Conservation (phyloP, 148 eudicot species). For the Diospyros lotus region DNA sequence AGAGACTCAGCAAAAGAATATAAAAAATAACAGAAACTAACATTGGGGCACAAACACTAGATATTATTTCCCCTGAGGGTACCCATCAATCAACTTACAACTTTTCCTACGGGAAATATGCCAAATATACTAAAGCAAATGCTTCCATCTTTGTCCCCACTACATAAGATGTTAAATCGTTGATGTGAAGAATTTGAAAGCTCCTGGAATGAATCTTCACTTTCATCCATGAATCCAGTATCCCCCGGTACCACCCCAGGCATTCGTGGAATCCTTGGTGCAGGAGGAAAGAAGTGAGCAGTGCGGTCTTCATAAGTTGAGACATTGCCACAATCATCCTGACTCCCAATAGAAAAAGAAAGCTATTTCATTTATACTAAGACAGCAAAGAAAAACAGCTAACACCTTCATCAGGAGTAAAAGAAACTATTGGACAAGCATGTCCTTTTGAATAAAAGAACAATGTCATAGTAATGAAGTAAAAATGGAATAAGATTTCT, state of each 20-base stretch:
- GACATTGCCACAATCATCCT: constrained; percentile 40
- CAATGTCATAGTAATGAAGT: background rate
- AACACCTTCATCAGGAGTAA: background rate
- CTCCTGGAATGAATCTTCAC: constrained; percentile 70
- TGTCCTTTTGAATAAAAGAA: background rate
- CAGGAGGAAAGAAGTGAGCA: constrained; percentile 88
- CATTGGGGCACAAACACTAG: background rate
- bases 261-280: constrained; percentile 80
- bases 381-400: background rate
- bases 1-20: constrained; percentile 1
- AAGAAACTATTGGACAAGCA: background rate
- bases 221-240: constrained; percentile 67
- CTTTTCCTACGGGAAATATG: constrained; percentile 86
- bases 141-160: constrained; percentile 84
- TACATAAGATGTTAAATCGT: constrained; percentile 76
- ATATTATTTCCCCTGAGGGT: constrained; percentile 16
- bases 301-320: constrained; percentile 87
- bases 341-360: constrained; percentile 12
- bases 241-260: constrained; percentile 88
- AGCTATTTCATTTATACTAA: background rate
- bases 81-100: constrained; percentile 62
- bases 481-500: background rate
- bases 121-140: constrained; percentile 95
- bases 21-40: background rate
- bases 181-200: constrained; percentile 73